Percentiles rank a stretch among this genome's conserved stretches.
These are phyloP conservation scores for Citeromyces siamensis DNA, from an alignment of 1,139 yeast genomes.

Conservation along the genomic window DNA sequence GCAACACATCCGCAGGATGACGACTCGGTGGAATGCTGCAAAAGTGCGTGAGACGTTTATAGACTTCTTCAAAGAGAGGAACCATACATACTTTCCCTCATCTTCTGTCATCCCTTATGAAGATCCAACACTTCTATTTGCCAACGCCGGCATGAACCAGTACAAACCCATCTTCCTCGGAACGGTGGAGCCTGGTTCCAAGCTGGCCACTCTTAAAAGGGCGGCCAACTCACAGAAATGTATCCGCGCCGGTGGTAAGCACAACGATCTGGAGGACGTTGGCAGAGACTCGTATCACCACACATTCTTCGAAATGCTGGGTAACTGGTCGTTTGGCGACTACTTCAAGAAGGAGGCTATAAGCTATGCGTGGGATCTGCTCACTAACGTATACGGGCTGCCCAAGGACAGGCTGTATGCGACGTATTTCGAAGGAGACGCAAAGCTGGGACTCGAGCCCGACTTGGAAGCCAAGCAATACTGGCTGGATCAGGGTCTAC, in stretches of 20 bases:
- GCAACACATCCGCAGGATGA: neutral
- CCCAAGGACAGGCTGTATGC: slow-evolving; percentile 76
- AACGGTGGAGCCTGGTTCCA: slow-evolving; percentile 90
- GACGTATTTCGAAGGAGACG: slow-evolving; percentile 93
- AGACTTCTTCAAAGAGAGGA: slow-evolving; percentile 56
- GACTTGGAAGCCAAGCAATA: slow-evolving; percentile 86
- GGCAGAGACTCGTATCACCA: slow-evolving; percentile 97
- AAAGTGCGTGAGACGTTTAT: slow-evolving; percentile 82
- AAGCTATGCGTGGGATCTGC: slow-evolving; percentile 77
- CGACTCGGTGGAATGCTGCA: slow-evolving; percentile 42
- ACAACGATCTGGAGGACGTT: slow-evolving; percentile 95
- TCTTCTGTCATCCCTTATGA: slow-evolving; percentile 96
- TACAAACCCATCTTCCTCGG: slow-evolving; percentile 95
- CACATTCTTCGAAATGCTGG: slow-evolving; percentile 97
- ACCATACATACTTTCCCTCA: slow-evolving; percentile 78
- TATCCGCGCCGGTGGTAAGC: slow-evolving; percentile 99
- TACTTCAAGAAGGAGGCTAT: slow-evolving; percentile 94
- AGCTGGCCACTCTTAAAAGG: slow-evolving; percentile 70
- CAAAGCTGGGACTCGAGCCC: slow-evolving; percentile 71
- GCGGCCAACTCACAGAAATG: slow-evolving; percentile 96
- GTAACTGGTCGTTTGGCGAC: slow-evolving; percentile 99
- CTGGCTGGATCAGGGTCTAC: slow-evolving; percentile 83
- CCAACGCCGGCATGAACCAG: slow-evolving; percentile 99
- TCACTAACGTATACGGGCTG: slow-evolving; percentile 74
- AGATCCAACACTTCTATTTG: slow-evolving; percentile 90